Evolutionary conservation across 441 rosid species (phyloP).

Genomic region (Pelargonium myrrhifolium): DNA sequence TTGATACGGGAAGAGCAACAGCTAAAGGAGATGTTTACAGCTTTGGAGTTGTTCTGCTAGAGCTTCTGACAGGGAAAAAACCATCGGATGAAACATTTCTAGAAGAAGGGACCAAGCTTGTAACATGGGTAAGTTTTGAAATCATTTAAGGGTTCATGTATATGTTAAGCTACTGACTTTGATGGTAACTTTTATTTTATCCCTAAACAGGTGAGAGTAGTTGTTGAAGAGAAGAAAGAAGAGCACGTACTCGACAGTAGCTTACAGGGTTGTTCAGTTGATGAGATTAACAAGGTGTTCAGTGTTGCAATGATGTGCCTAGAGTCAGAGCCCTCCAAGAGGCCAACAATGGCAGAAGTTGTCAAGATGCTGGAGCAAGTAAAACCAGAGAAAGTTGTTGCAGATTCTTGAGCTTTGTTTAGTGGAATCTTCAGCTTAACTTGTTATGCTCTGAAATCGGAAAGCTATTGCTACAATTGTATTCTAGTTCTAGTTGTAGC

Average conservation of each 20-base stretch:
- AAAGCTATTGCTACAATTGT: constrained; percentile 1
- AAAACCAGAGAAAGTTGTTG: constrained; percentile 23
- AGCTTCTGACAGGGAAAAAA: constrained; percentile 68
- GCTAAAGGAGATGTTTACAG: constrained; percentile 86
- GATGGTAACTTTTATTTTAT: not conserved
- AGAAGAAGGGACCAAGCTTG: constrained; percentile 86
- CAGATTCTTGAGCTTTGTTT: constrained; percentile 7
- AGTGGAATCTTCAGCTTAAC: not conserved
- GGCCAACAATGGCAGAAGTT: constrained; percentile 82
- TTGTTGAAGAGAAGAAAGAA: constrained; percentile 58
- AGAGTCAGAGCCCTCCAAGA: constrained; percentile 58
- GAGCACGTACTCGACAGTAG: constrained; percentile 51
- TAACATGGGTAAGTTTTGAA: constrained; percentile 57
- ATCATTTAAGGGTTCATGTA: not conserved
- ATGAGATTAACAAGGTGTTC: constrained; percentile 51
- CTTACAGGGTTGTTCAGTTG: constrained; percentile 40
- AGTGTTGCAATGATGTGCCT: constrained; percentile 65
- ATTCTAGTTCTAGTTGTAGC: constrained; percentile 3
- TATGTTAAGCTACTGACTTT: not conserved
- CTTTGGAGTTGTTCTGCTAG: constrained; percentile 71
- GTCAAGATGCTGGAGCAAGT: constrained; percentile 71
- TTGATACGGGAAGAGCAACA: constrained; percentile 73
- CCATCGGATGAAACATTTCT: constrained; percentile 69
- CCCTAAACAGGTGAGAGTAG: constrained; percentile 49
- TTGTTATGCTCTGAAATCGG: not conserved